Evolutionary conservation across 2,329 filamentous ascomycete species (phyloP), one percentile per base, ranked within the genome.

Genomic region (Fusarium lateritium): DNA sequence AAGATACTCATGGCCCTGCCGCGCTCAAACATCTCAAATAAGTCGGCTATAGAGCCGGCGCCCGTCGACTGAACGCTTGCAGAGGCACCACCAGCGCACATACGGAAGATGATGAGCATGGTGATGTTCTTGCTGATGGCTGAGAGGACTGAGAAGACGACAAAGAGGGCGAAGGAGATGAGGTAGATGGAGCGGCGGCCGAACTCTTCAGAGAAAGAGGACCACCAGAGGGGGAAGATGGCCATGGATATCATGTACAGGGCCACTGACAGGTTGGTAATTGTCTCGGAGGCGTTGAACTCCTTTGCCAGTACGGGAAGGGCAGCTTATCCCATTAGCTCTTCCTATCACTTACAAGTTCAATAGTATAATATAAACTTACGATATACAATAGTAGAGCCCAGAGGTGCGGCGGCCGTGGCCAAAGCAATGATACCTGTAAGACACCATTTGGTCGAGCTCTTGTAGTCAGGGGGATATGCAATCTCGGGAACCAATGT

Each of bases 151-250:
- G 89, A 90, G 80, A 92, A 95, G 39, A 94, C 65, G 55, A 90
- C 82, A 74, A 93, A 94, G 15, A 95, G 81, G 22, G 84, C 76
- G 77, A 96, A 96, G 1, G 92, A 94, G 34, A 87, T 80, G 33
- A 97, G 79, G 76, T 95, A 96, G 71, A 97, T 91, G n/a, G 89
- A 90, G 22, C 93, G 88, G 40, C 93, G 88, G 14, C 93, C 93
- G 2, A 88, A 79, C 2, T 83, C 83, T 72, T 96, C 93, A 10
- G 91, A 93, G 74, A 96, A 94, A 2, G 90, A 91, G 2, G 91
- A 93, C 92, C 92, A 96, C 93, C 93, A 96, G 1, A 97, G 83
- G 0, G 93, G 93, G 70, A 94, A 95, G 44, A 96, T 93, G 56
- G 89, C 88, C 92, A 96, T 93, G 71, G 87, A 83, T 6, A 96